Evolutionary conservation across 805 yeast genomes (phyloP), one percentile per base, ranked within the genome.

Genomic region (Wickerhamomyces chaumierensis): DNA sequence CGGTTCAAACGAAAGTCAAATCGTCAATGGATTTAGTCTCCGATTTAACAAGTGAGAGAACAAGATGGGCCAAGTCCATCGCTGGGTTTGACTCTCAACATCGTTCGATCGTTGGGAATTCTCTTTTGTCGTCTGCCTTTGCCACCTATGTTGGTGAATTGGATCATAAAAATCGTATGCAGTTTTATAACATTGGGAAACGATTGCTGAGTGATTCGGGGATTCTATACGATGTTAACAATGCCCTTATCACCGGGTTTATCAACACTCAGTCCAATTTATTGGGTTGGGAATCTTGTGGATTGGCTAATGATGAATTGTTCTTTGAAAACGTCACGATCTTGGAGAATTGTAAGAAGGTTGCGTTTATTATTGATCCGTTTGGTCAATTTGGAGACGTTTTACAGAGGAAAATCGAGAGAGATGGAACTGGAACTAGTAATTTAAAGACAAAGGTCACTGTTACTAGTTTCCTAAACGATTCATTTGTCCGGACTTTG

Each of bases 321-420:
- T 74, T 65, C 45, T 52, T 76, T 27, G 88, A 81, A 35, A 87
- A 86, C 53, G 69, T 76, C 34, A 56, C 73, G 0, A 68, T 83
- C 21, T 47, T 82, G 32, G 61, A 62, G 12, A 47, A 59, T 14
- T 46, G 63, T 2, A 14, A 35, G 2, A 52, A 62, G 18, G 65
- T 65, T 31, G 80, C 90, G 0, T 66, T 73, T 35, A 62, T 90
- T 3, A 68, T 90, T 35, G 96, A 90, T 55, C 95, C 96, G 0
- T 63, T 75, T 0, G 71, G 73, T 0, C 48, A 58, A 11, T 56
- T 74, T 9, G 42, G 66, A 2, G 62, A 65, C 0, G 63, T 73
- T 5, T 44, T 84, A 15, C 39, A 43, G 5, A 49, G 57, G 15
- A 49, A 46, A 38, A 33, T 43, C 43, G n/a, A 44, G 0, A 62